These are phyloP conservation scores for Suillus bovinus DNA, from an alignment of 768 basidiomycete genomes.

Conservation along the genomic window DNA sequence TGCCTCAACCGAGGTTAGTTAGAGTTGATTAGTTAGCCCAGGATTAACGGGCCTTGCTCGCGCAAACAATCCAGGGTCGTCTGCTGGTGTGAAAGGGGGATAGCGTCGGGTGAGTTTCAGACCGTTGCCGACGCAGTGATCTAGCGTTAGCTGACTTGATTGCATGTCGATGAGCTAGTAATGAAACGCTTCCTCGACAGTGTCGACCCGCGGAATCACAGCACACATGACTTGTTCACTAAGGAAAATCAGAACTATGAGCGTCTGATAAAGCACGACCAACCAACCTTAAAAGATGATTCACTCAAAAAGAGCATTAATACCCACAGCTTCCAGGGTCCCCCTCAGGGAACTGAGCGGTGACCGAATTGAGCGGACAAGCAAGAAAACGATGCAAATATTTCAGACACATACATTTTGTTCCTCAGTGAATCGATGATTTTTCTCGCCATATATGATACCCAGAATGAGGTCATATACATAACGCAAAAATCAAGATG, in stretches of 20 bases:
- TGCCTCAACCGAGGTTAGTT: no score
- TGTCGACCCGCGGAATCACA: slow-evolving; percentile 4
- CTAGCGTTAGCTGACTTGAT: background rate
- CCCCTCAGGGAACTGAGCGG: background rate
- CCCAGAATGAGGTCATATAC: background rate
- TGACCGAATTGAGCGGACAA: background rate
- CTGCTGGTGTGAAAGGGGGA: background rate
- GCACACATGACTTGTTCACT: background rate
- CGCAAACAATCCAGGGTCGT: slow-evolving; percentile 3
- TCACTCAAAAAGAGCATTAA: background rate
- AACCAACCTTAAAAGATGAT: background rate
- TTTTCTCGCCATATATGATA: background rate
- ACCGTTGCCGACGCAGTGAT: slow-evolving; percentile 1
- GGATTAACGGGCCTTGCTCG: background rate
- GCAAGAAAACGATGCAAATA: background rate
- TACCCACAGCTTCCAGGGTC: background rate
- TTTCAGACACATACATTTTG: background rate
- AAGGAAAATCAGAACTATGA: background rate
- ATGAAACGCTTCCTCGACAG: background rate
- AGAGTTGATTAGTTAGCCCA: no score
- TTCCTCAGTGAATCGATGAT: background rate
- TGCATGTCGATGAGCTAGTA: background rate
- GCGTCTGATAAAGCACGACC: background rate
- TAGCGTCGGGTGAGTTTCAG: background rate
- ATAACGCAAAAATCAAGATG: background rate